Evolutionary conservation across 805 yeast genomes (phyloP), one percentile per base, ranked within the genome.

Genomic region (Cyberlindnera veronae): DNA sequence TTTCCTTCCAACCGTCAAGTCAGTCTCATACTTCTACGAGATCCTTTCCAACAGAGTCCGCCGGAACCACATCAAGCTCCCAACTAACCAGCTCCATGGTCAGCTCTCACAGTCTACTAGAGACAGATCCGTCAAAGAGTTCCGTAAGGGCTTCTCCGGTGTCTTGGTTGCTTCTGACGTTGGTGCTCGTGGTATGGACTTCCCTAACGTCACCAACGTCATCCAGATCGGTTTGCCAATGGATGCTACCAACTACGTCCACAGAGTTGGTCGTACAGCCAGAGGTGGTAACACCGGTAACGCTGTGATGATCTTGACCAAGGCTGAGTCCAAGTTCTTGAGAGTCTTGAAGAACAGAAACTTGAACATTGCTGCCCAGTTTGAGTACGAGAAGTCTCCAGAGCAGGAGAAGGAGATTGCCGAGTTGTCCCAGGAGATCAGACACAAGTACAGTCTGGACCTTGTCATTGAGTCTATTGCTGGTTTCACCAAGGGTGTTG

Each of bases 141-240:
- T 81, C 68, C 74, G 80, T 49, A 58, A 55, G 40, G 51, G 69
- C 13, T 53, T 58, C 19, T 43, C 62, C 21, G 84, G 87, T 41
- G 58, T 90, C 32, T 70, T 91, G 42, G 76, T 91, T 39, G 81
- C 91, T 41, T 85, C 96, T 6, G 95, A 89, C 64, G 97, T 91
- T 44, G 95, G 90, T 46, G 96, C 97, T 12, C 79, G 98, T 66
- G 98, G 98, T 51, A 81, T 91, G 83, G 97, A 91, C 68, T 86
- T 91, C 73, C 93, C 90, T 41, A 77, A 78, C 52, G 95, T 91
- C 21, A 66, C 88, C 19, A 86, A 87, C 58, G 97, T 91, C 38
- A 67, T 84, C 53, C 97, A 91, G 67, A 62, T 87, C 39, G 85
- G 91, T 50, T 72, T 81, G n/a, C 86, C 93, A 45, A 64, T 72